A percentile compares a stretch with the other conserved stretches of the same genome.
phyloP scores from a whole-genome alignment of 2,329 filamentous ascomycete genomes.

The Fusarium sterilihyphosum region DNA sequence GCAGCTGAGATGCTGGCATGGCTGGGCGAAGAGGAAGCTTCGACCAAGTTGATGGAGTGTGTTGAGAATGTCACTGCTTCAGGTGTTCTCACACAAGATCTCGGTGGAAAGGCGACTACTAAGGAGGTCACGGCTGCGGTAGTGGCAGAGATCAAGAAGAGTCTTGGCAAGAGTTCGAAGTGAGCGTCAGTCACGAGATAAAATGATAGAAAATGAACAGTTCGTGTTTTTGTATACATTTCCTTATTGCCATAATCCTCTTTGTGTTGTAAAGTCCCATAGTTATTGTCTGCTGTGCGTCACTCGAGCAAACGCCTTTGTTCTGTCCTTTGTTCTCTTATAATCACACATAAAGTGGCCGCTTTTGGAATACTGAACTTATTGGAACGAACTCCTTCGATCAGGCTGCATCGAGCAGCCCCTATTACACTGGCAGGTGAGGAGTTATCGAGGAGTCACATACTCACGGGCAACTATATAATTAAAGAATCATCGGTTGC shows the following conservation, averaged over 20 bases:
- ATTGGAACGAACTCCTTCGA: too few relatives aligned
- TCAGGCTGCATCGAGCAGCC: rapidly evolving
- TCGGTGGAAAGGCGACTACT: constrained; percentile 58
- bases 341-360: too few relatives aligned
- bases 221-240: background rate
- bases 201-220: background rate
- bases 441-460: background rate
- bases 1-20: constrained; percentile 67
- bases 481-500: background rate
- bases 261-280: background rate
- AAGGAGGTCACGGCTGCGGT: constrained; percentile 50
- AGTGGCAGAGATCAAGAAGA: constrained; percentile 37
- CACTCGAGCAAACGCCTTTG: background rate
- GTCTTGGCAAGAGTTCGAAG: constrained; percentile 11
- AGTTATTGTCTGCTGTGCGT: background rate
- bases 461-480: background rate
- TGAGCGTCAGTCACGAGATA: background rate
- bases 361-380: too few relatives aligned
- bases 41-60: constrained; percentile 58
- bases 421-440: background rate
- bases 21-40: constrained; percentile 64
- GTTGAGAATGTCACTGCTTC: constrained; percentile 64
- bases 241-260: background rate
- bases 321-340: background rate
- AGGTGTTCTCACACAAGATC: constrained; percentile 62